Percentiles rank a stretch among this genome's conserved stretches.
Conservation (phyloP, 495 filamentous ascomycete species). For the Trichoderma orchidacearum region DNA sequence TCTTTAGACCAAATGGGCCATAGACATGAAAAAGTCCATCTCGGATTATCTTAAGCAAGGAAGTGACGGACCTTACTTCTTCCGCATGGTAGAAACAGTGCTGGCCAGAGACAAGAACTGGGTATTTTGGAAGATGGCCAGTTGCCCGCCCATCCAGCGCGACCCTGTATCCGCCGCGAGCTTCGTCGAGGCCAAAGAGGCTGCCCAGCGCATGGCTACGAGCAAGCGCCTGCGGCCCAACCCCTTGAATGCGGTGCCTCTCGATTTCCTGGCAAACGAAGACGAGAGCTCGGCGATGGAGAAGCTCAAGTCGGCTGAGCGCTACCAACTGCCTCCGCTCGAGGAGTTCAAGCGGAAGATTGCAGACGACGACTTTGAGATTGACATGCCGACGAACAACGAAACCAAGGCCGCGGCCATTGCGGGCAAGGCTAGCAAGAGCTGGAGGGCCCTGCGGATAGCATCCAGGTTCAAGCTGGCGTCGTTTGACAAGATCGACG, state of each 20-base stretch:
- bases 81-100: slow-evolving; percentile 90
- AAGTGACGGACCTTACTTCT: slow-evolving; percentile 74
- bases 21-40: slow-evolving; percentile 56
- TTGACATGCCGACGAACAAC: slow-evolving; percentile 62
- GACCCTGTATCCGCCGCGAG: slow-evolving; percentile 50
- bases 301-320: slow-evolving; percentile 29
- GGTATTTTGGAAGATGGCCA: slow-evolving; percentile 95
- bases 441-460: slow-evolving; percentile 75
- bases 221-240: slow-evolving; percentile 51
- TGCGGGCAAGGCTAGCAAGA: slow-evolving; percentile 67
- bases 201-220: slow-evolving; percentile 48
- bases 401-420: slow-evolving; percentile 53
- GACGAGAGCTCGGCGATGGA: slow-evolving; percentile 29
- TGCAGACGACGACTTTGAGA: slow-evolving; percentile 59
- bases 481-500: slow-evolving; percentile 74
- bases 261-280: slow-evolving; percentile 63
- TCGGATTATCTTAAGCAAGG: slow-evolving; percentile 66
- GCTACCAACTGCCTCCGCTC: slow-evolving; percentile 31
- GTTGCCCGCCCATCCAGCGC: slow-evolving; percentile 72
- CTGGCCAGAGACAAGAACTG: slow-evolving; percentile 93
- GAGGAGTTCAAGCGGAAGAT: slow-evolving; percentile 43
- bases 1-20: slow-evolving; percentile 58
- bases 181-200: slow-evolving; percentile 49
- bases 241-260: slow-evolving; percentile 56
- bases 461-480: slow-evolving; percentile 57